Conservation (phyloP, 2,329 filamentous ascomycete species). For the Ceratocystis albifundus region DNA sequence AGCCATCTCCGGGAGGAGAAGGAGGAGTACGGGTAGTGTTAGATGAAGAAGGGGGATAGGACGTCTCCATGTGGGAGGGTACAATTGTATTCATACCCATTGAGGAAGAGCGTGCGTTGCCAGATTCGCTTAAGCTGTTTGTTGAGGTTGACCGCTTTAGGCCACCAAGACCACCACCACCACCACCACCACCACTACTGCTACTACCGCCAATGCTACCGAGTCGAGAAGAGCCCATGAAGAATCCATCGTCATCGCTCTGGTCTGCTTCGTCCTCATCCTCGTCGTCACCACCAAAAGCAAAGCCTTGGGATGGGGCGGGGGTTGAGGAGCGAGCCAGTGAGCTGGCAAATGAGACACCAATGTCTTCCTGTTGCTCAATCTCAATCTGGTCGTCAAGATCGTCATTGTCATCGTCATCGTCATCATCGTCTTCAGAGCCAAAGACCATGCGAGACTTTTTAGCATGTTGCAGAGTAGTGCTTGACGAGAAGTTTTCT, state of each 20-base stretch:
- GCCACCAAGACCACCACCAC: conserved; percentile 27
- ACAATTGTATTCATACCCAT: conserved; percentile 71
- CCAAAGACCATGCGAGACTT: conserved; percentile 53
- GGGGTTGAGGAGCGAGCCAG: conserved; percentile 25
- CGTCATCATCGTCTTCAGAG: conserved; percentile 50
- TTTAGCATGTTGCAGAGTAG: conserved; percentile 38
- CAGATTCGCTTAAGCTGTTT: conserved; percentile 40
- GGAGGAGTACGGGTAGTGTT: conserved; percentile 11
- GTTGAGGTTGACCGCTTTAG: conserved; percentile 41
- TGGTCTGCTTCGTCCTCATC: conserved; percentile 17
- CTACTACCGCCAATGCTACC: conserved; percentile 16
- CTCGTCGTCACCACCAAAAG: conserved; percentile 21
- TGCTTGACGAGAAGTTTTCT: conserved; percentile 62
- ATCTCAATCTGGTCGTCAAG: conserved; percentile 37
- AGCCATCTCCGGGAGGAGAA: conserved; percentile 41
- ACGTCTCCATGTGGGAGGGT: conserved; percentile 68
- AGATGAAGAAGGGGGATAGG: conserved; percentile 6
- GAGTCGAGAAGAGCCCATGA: conserved; percentile 15
- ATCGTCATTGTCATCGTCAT: conserved; percentile 48
- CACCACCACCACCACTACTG: conserved; percentile 1
- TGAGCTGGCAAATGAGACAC: conserved; percentile 22
- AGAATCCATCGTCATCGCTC: conserved; percentile 24
- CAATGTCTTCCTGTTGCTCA: conserved; percentile 21
- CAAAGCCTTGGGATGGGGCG: conserved; percentile 24
- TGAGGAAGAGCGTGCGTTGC: conserved; percentile 61